Base-by-base conservation (phyloP, 441 rosid species). In the Raphanus hybrid region DNA sequence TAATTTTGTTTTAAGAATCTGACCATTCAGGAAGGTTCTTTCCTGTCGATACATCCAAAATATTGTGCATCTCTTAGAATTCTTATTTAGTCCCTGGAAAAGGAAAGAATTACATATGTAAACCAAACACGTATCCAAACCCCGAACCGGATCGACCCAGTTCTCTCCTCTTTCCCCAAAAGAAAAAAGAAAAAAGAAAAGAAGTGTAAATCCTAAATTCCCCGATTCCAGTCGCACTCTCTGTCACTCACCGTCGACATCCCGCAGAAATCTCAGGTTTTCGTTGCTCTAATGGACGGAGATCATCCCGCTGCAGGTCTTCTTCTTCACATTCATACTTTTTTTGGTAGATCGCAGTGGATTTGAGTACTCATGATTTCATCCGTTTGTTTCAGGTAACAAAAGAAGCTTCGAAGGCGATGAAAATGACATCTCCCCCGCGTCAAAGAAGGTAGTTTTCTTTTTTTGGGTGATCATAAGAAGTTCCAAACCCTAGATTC, bases 321-420 rank as follows among this genome's bases (percentile, higher is more conserved):
- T 76, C 96, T 68, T 62, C 18, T 23, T 66, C 15, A 32, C n/a
- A 0, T n/a, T 45, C 60, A 27, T 63, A 26, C 0, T 52, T 68
- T 59, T 23, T 27, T 61, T 32, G 7, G 16, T 75, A 23, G 52
- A 68, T 57, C 64, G 26, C 26, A 23, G 26, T 23, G 26, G 34
- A 23, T 23, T 23, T 23, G 26, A 23, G 26, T 23, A 1, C 26
- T 23, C 23, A 20, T 20, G 1, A 20, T 20, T 20, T 20, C 34
- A 29, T 65, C 7, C 29, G 6, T 64, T 16, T 62, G 2, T 18
- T 3, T 63, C 77, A 90, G 97, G 92, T 67, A 81, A 14, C 67
- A 96, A 92, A 86, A 87, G 97, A 85, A 85, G 89, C 75, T 96
- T 87, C 74, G 95, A 89, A 76, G 95, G 88, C 66, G 98, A 96